Conservation (phyloP, 2,329 filamentous ascomycete genomes). For the Fusarium staphyleae region DNA sequence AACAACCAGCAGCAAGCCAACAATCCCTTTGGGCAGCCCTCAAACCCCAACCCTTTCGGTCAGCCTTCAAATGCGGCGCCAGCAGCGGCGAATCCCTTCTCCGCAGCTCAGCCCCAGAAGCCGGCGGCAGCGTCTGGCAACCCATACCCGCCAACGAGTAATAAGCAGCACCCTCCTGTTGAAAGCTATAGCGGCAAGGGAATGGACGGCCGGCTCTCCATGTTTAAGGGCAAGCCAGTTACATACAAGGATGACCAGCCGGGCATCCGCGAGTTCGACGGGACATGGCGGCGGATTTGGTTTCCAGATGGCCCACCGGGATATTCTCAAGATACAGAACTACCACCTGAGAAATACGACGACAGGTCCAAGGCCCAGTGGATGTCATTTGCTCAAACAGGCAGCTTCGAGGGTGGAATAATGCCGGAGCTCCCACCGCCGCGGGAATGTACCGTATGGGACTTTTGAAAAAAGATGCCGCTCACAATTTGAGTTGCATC, state of each 20-base stretch:
- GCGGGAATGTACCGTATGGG: slow-evolving; percentile 76
- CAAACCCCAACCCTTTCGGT: slow-evolving; percentile 37
- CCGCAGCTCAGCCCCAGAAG: slow-evolving; percentile 16
- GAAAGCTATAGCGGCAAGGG: slow-evolving; percentile 54
- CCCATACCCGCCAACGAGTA: slow-evolving; percentile 55
- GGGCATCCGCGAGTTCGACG: slow-evolving; percentile 59
- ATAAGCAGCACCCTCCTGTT: slow-evolving; percentile 53
- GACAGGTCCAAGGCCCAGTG: slow-evolving; percentile 69
- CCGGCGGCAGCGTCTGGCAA: slow-evolving; percentile 30
- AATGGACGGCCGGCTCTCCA: slow-evolving; percentile 55
- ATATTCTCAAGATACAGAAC: slow-evolving; percentile 69
- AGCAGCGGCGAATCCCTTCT: slow-evolving; percentile 39
- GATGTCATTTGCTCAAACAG: slow-evolving; percentile 67
- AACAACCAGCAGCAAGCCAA: slow-evolving; percentile 31
- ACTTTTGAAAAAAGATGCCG: slow-evolving; percentile 60
- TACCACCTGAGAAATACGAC: slow-evolving; percentile 63
- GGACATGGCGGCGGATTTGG: slow-evolving; percentile 70
- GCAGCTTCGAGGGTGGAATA: slow-evolving; percentile 71
- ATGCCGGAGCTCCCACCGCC: slow-evolving; percentile 83
- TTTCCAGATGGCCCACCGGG: slow-evolving; percentile 74
- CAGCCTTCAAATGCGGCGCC: slow-evolving; percentile 33
- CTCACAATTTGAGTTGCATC: slow-evolving; percentile 68
- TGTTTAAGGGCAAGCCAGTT: slow-evolving; percentile 71
- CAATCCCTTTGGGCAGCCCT: slow-evolving; percentile 41
- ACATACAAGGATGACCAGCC: slow-evolving; percentile 61